Conservation (phyloP, 2,329 filamentous ascomycete genomes). For the Verticillium alfalfae region DNA sequence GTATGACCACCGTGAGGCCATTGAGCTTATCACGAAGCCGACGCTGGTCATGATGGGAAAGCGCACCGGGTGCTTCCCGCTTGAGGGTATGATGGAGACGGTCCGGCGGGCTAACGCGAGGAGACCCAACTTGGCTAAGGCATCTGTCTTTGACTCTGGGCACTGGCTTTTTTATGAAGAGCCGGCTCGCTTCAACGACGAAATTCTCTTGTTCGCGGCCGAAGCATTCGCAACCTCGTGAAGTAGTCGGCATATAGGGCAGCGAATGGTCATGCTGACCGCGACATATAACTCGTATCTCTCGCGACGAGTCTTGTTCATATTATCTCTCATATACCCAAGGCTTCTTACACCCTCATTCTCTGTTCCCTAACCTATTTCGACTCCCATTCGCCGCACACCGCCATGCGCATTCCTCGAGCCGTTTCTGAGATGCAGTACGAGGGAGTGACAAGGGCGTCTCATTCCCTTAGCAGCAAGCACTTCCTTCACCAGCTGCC, state of each 20-base stretch:
- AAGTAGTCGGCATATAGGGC: background rate
- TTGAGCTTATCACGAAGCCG: conserved; percentile 24
- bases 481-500: too few relatives aligned
- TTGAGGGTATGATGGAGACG: conserved; percentile 30
- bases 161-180: conserved; percentile 37
- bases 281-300: too few relatives aligned
- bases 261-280: too few relatives aligned
- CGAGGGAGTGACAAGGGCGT: too few relatives aligned
- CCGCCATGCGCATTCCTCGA: too few relatives aligned
- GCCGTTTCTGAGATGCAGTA: too few relatives aligned
- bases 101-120: conserved; percentile 18
- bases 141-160: conserved; percentile 26
- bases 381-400: too few relatives aligned
- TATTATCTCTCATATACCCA: too few relatives aligned
- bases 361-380: too few relatives aligned
- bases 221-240: background rate
- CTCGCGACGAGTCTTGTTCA: too few relatives aligned
- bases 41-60: conserved; percentile 28
- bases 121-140: conserved; percentile 15
- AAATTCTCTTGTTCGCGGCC: conserved; percentile 21
- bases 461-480: too few relatives aligned
- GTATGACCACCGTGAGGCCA: conserved; percentile 34
- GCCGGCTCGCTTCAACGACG: conserved; percentile 26
- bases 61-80: conserved; percentile 30
- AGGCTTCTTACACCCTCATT: too few relatives aligned